Base-by-base conservation (phyloP, 2,329 filamentous ascomycete species). In the Aureobasidium subglaciale region DNA sequence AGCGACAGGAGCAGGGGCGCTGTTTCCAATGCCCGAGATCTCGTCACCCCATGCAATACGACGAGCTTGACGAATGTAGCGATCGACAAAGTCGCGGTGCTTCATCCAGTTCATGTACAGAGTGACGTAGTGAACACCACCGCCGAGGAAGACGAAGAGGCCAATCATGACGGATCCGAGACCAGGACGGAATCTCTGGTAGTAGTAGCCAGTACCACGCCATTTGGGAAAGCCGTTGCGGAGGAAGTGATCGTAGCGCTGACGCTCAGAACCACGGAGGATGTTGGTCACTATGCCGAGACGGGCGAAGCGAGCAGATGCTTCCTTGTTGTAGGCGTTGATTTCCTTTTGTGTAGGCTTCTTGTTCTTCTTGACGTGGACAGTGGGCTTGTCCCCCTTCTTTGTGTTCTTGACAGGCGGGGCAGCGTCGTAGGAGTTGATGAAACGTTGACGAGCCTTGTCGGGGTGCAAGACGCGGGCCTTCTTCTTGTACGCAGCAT, bases 151-250 rank as follows among this genome's bases (percentile, higher is more conserved):
- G 60, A 96, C 70, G 71, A 97, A 90, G 37, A 95, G 74, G 45
- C 92, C 91, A 24, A 86, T 59, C 50, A 97, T 72, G 42, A 96
- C 93, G 13, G 88, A 88, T 58, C 89, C 90, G 41, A 97, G 77
- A 8, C 93, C 93, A 1, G 93, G 93, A 18, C 93, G 83, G 79
- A 92, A 96, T 57, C 93, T 85, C 65, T 84, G 85, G 77, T 99
- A 99, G 80, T 97, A 99, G 80, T 99, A 99, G 60, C 93, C 92
- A 41, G 92, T 96, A 57, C 93, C 93, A 75, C 92, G 91, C 93
- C 93, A 99, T 56, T 83, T 83, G 29, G 93, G 93, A 76, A 99
- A 99, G 59, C 93, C 93, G 72, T 97, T 90, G 70, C 77, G 75
- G 59, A 97, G 74, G 76, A 97, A 99, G 71, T 96, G 87, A 70